These are phyloP conservation scores for Colletotrichum eleusines DNA, from an alignment of 2,329 filamentous ascomycete species.

Conservation along the genomic window DNA sequence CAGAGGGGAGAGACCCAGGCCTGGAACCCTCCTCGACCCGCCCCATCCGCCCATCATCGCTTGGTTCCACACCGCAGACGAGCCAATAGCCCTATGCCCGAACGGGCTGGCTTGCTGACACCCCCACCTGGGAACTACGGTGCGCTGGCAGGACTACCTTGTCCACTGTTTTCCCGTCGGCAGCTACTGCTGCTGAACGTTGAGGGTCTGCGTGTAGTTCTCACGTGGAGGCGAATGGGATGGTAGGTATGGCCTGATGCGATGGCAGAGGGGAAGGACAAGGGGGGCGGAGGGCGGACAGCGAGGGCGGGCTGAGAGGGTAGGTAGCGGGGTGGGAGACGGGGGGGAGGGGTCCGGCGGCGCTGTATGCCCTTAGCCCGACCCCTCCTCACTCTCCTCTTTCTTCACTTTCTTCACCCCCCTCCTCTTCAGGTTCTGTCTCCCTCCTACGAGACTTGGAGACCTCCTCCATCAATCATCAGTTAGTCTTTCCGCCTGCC, in stretches of 20 bases:
- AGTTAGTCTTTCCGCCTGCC: slow-evolving; percentile 24
- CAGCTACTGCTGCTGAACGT: slow-evolving; percentile 27
- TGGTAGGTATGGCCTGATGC: slow-evolving; percentile 28
- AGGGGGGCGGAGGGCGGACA: not conserved
- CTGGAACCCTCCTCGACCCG: slow-evolving; percentile 27
- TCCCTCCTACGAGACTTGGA: not conserved
- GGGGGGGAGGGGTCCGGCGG: slow-evolving; percentile 21
- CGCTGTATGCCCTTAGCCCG: not conserved
- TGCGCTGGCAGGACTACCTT: slow-evolving; percentile 42
- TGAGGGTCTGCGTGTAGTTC: slow-evolving; percentile 37
- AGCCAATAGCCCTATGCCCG: slow-evolving; percentile 38
- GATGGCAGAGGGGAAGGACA: slow-evolving; percentile 16
- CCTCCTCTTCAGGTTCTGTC: slow-evolving; percentile 1
- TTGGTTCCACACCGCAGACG: slow-evolving; percentile 28
- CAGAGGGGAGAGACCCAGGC: slow-evolving; percentile 12
- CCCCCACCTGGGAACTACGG: slow-evolving; percentile 29
- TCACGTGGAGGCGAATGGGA: slow-evolving; percentile 39
- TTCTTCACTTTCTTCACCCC: not conserved
- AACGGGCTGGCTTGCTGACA: slow-evolving; percentile 40
- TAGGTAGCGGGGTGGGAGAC: not conserved
- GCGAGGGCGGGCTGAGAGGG: not conserved
- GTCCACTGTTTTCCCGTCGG: slow-evolving; percentile 24
- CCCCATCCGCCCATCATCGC: slow-evolving; percentile 30
- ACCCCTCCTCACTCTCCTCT: slow-evolving; percentile 1
- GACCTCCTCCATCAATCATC: slow-evolving; percentile 10